Evolutionary conservation across 257 asterid genomes (phyloP), one percentile per base, ranked within the genome.

Genomic region (Solanum neorickii): DNA sequence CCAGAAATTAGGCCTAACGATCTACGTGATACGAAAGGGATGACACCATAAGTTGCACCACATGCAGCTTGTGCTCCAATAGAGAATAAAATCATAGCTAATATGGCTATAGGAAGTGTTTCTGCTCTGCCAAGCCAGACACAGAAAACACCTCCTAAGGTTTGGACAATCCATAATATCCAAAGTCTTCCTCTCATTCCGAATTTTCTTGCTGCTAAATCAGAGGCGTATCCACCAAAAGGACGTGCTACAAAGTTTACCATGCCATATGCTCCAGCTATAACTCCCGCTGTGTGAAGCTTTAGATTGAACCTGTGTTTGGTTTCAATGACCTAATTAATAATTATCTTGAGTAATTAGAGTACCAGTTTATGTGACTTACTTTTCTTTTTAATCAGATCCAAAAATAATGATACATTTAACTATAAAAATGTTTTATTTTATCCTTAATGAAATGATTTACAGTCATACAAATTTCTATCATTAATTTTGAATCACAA

Each of bases 161-260:
- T 85, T 85, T 85, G 87, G 12, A 85, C 66, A 20, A 69, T 15
- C 87, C 87, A 85, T 7, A 85, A 39, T 4, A 69, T 69, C 87
- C 82, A 85, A n/a, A 85, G 68, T 11, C 87, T 42, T 42, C 87
- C 87, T 31, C 87, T 85, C 87, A 85, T 85, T 3, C 87, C 87
- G n/a, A 66, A 85, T 85, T 85, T 85, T 62, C 87, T 15, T 7
- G 87, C 87, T 25, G 87, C 78, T 15, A 85, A 11, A 42, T 85
- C 87, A 69, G 87, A 85, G 8, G 69, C 82, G 15, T 65, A 85
- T 39, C 87, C 87, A 44, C 87, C 87, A 29, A 44, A 85, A 7
- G 87, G 87, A 12, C 69, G 82, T 6, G 87, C 31, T 2, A 69
- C 73, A 13, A 85, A 44, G 82, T 85, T 85, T 2, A 72, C 80